Conservation (phyloP, 345 rosid genomes). For the Populus pruinosa region DNA sequence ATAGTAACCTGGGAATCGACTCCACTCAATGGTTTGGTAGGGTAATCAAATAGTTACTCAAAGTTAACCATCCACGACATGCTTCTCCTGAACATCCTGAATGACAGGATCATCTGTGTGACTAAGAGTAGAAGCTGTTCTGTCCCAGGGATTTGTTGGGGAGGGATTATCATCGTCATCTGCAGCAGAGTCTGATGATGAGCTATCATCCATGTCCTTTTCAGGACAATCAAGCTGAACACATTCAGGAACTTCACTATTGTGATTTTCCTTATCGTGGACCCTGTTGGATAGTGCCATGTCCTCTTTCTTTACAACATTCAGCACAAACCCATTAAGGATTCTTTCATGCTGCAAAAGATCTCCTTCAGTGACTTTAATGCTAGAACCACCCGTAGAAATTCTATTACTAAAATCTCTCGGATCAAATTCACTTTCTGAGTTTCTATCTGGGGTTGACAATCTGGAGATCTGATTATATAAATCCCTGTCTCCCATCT, state of each 20-base stretch:
- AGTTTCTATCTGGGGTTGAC: slow-evolving; percentile 40
- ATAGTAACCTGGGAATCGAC: background rate
- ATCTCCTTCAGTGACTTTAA: slow-evolving; percentile 75
- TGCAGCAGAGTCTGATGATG: slow-evolving; percentile 50
- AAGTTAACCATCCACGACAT: slow-evolving; percentile 10
- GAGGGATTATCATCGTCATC: slow-evolving; percentile 13
- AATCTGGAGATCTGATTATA: slow-evolving; percentile 36
- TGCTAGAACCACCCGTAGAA: slow-evolving; percentile 41
- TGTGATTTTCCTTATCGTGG: slow-evolving; percentile 33
- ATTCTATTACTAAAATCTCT: slow-evolving; percentile 36
- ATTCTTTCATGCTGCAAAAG: slow-evolving; percentile 72
- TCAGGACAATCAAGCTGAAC: slow-evolving; percentile 64
- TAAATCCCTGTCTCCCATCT: slow-evolving; percentile 44
- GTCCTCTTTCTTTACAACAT: slow-evolving; percentile 63
- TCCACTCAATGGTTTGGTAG: background rate
- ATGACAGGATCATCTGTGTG: background rate
- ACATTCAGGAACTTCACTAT: slow-evolving; percentile 53
- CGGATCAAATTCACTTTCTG: slow-evolving; percentile 45
- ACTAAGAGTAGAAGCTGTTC: background rate
- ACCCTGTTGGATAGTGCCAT: slow-evolving; percentile 39
- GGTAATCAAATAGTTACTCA: background rate
- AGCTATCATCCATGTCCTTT: slow-evolving; percentile 61
- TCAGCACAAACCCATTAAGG: slow-evolving; percentile 66
- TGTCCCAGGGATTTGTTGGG: background rate
- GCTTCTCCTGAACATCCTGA: slow-evolving; percentile 11